A percentile compares a stretch with the other conserved stretches of the same genome.
Conservation (phyloP, 2,329 filamentous ascomycete species). For the Xylariaceae sp. region DNA sequence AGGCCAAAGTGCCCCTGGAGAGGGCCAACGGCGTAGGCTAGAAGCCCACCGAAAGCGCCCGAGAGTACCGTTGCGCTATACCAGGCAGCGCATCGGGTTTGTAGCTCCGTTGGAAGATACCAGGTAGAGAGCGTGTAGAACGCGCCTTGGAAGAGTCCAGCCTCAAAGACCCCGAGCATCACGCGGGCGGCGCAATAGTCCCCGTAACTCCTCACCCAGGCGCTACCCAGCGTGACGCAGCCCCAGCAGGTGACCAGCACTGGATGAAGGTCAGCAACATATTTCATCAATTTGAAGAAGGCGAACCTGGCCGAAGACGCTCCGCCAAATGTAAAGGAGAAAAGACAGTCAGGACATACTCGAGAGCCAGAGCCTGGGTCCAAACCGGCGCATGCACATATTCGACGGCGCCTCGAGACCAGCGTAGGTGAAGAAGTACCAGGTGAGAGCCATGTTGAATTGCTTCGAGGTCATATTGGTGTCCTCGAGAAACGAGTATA, state of each 20-base stretch:
- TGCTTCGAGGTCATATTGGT: conserved; percentile 13
- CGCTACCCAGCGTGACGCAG: conserved; percentile 8
- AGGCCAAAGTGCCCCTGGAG: conserved; percentile 29
- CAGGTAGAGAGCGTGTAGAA: conserved; percentile 20
- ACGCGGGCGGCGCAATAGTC: conserved; percentile 11
- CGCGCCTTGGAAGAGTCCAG: conserved; percentile 20
- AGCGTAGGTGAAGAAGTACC: conserved; percentile 25
- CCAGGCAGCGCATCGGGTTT: conserved; percentile 14
- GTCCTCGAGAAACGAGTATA: conserved; percentile 12
- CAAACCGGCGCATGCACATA: conserved; percentile 31
- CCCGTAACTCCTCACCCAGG: conserved; percentile 10
- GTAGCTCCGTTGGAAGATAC: conserved; percentile 17
- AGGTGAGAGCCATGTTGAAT: conserved; percentile 28
- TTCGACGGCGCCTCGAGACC: conserved; percentile 17
- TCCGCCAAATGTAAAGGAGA: too few relatives aligned
- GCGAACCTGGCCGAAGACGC: too few relatives aligned
- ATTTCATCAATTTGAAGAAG: neutral
- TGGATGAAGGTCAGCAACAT: conserved; percentile 6
- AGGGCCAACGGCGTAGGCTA: conserved; percentile 32
- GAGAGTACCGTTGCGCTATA: conserved; percentile 32
- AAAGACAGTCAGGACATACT: neutral
- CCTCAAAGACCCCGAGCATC: conserved; percentile 17
- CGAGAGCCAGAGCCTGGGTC: conserved; percentile 28
- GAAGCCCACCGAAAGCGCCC: conserved; percentile 32
- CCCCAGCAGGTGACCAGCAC: conserved; percentile 12